Evolutionary conservation across 805 yeast genomes (phyloP).

Genomic region (Candida bentonensis): DNA sequence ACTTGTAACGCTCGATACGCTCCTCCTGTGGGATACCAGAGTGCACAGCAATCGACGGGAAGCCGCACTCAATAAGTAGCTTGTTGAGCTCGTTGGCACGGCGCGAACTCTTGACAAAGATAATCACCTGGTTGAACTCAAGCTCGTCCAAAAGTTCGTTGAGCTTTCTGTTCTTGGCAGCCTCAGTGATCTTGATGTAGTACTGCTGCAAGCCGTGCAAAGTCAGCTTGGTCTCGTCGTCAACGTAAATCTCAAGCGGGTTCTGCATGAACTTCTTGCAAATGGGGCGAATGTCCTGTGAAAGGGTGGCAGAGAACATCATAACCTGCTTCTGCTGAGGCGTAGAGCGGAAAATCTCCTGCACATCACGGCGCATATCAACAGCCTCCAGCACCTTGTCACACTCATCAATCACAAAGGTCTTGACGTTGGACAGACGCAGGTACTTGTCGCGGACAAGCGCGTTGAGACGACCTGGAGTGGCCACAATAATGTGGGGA

Average conservation of each 20-base stretch:
- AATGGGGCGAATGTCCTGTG: slow-evolving; percentile 87
- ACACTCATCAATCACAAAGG: slow-evolving; percentile 95
- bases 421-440: slow-evolving; percentile 77
- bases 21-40: slow-evolving; percentile 94
- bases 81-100: slow-evolving; percentile 89
- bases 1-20: slow-evolving; percentile 92
- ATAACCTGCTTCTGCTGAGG: slow-evolving; percentile 98
- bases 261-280: slow-evolving; percentile 97
- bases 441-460: slow-evolving; percentile 82
- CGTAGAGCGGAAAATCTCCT: slow-evolving; percentile 92
- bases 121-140: slow-evolving; percentile 96
- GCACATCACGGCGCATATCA: slow-evolving; percentile 97
- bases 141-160: slow-evolving; percentile 85
- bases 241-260: slow-evolving; percentile 94
- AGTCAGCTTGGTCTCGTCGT: slow-evolving; percentile 93
- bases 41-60: slow-evolving; percentile 96
- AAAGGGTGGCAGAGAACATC: slow-evolving; percentile 97
- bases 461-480: slow-evolving; percentile 96
- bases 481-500: slow-evolving; percentile 94
- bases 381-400: slow-evolving; percentile 86
- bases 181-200: slow-evolving; percentile 78
- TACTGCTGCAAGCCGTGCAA: slow-evolving; percentile 97
- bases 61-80: slow-evolving; percentile 78
- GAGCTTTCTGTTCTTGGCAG: slow-evolving; percentile 83
- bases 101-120: slow-evolving; percentile 79